Conservation (phyloP, 2,329 filamentous ascomycete species). For the Amauroascus verrucosus region DNA sequence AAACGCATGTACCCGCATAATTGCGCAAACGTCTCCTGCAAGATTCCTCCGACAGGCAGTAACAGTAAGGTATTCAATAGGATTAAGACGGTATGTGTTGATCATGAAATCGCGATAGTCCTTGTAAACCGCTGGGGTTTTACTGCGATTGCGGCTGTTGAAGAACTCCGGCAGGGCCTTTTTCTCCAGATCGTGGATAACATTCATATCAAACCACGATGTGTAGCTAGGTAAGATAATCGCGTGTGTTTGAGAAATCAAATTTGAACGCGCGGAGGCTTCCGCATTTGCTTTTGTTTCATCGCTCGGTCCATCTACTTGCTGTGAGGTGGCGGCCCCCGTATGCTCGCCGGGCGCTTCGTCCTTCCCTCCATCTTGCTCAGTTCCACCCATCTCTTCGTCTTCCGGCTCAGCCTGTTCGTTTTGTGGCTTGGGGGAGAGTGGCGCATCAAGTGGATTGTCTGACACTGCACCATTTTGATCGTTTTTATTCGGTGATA, state of each 20-base stretch:
- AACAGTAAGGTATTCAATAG: conserved; percentile 90
- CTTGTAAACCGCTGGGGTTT: conserved; percentile 93
- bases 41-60: conserved; percentile 91
- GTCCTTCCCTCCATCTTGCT: conserved; percentile 36
- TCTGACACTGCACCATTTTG: conserved; percentile 39
- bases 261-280: conserved; percentile 77
- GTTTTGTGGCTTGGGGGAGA: conserved; percentile 53
- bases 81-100: conserved; percentile 95
- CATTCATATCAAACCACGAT: conserved; percentile 98
- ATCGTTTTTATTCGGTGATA: conserved; percentile 24
- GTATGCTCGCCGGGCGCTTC: conserved; percentile 23
- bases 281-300: conserved; percentile 70
- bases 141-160: conserved; percentile 95
- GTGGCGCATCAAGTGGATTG: conserved; percentile 59
- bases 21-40: conserved; percentile 94
- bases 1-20: conserved; percentile 97
- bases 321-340: conserved; percentile 34
- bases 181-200: conserved; percentile 79
- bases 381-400: conserved; percentile 67
- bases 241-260: conserved; percentile 85
- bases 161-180: conserved; percentile 97
- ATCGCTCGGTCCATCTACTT: conserved; percentile 41
- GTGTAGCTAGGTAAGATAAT: conserved; percentile 97
- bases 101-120: conserved; percentile 99
- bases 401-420: conserved; percentile 53